Base-by-base conservation (phyloP, 352 stramenopile genomes). In the Phytophthora macrochlamydospora region DNA sequence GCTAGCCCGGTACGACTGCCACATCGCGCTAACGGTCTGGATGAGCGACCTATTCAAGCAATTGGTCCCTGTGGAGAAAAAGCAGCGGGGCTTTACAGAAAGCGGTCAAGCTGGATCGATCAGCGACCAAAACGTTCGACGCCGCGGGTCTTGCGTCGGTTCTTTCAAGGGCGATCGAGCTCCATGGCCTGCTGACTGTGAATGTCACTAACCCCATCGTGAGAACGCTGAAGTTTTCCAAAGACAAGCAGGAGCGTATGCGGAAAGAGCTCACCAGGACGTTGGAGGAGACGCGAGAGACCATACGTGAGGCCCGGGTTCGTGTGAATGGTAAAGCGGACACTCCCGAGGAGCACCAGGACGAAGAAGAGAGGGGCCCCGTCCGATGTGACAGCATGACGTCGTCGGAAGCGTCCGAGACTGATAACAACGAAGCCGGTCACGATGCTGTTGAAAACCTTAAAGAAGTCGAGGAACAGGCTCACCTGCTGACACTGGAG, bases 121-220 rank as follows among this genome's bases (percentile, higher is more conserved):
- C 46, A 3, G 28, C 49, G 28, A 38, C 18, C 24, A 64, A 63
- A 33, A 2, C 32, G 18, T 66, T 71, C 32, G 65, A 35, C 1
- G 44, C 51, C 3, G 18, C 54, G 14, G 49, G 42, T 14, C 49
- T 74, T 29, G 52, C 33, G 7, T 51, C 62, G 24, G 58, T 73
- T 5, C 32, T 87, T 5, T 64, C 44, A 3, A 74, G 65, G 11
- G 49, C 83, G 2, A 55, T 73, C 37, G 43, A 72, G 28, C 77
- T 67, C 29, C 81, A 90, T 42, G 71, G 56, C 6, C 49, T 82
- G 33, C 58, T 81, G 38, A 77, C 66, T 7, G 62, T 73, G 30
- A 88, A 78, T 45, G 56, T 88, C 9, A 59, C 67, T 0, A 76
- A 90, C 37, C 78, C 78, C 31, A 87, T 89, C 51, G 58, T 72